A percentile compares a stretch with the other conserved stretches of the same genome.
Conservation (phyloP, 78 protist species). For the Dictyostelium firmibasis region DNA sequence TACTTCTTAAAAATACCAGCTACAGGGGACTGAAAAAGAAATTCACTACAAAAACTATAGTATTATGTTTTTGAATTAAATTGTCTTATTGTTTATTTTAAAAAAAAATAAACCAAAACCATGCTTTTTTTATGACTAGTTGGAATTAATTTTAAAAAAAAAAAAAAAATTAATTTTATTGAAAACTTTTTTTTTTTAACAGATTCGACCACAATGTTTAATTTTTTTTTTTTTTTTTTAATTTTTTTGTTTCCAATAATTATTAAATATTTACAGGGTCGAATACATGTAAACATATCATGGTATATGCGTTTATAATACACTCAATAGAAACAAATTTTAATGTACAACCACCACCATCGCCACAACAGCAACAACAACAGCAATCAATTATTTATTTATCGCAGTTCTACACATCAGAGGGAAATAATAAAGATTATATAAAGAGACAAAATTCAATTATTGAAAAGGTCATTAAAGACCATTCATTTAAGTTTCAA, state of each 20-base stretch:
- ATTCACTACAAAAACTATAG: no score
- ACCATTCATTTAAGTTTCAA: conserved; percentile 30
- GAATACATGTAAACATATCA: background rate
- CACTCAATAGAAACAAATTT: conserved; percentile 12
- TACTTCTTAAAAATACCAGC: no score
- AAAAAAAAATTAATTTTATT: no score
- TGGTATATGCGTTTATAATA: conserved; percentile 60
- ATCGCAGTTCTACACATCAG: conserved; percentile 62
- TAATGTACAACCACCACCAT: background rate
- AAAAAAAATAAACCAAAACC: no score
- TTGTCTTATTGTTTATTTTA: no score
- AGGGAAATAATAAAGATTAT: conserved; percentile 38
- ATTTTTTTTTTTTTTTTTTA: no score
- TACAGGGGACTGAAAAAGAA: no score
- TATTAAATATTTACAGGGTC: background rate
- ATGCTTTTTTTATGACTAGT: no score
- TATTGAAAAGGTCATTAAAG: conserved; percentile 25
- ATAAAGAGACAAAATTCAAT: conserved; percentile 32
- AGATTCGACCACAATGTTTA: no score
- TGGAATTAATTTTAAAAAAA: no score
- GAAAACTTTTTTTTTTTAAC: no score
- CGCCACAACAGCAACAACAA: background rate
- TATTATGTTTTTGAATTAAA: no score
- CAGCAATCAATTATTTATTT: background rate
- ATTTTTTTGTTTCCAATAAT: background rate